Base-by-base conservation (phyloP, 1,284 basidiomycete species). In the Cryptococcus neoformans region DNA sequence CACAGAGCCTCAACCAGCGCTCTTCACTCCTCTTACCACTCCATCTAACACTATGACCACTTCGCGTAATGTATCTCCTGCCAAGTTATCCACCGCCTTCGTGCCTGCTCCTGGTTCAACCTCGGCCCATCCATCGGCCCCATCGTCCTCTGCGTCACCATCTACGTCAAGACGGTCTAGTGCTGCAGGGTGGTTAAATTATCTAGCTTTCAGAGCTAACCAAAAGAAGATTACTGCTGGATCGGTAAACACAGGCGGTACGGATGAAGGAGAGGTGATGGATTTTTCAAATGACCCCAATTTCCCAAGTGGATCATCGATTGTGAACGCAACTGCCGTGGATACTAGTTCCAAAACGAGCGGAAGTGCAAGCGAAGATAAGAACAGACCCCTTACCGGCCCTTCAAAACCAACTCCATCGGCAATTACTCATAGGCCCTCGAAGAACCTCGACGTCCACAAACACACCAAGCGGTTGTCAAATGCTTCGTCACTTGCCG, bases 221-320 rank as follows among this genome's bases (percentile, higher is more conserved):
- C 70, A 74, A 58, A 74, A 73, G 66, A 69, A 62, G 55, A 59
- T 75, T 17, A 57, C 59, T 1, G 49, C 49, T 9, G 58, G 62
- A 3, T 68, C 66, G 5, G 56, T 59, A 2, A 49, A 49, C 10
- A 59, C 54, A 63, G 67, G 44, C 53, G 28, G 28, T 28, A 52
- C 8, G 16, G 41, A 21, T 3, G 54, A 53, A 5, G 68, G 70
- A 44, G 72, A 74, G 41, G 67, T 74, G 16, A 76, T 76, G 74
- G 74, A 76, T 55, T 63, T 76, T 21, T 71, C 69, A 12, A 49
- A 55, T 11, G 74, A 76, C 59, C 73, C 74, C 12, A 62, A 74
- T 45, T 76, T 76, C 53, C 74, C 74, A 7, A 17, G 59, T 1
- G 39, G 56, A 2, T 45, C 28, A 41, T 28, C 45, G 3, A n/a